Conservation (phyloP, 1,284 basidiomycete species). For the Pascua guehoae region DNA sequence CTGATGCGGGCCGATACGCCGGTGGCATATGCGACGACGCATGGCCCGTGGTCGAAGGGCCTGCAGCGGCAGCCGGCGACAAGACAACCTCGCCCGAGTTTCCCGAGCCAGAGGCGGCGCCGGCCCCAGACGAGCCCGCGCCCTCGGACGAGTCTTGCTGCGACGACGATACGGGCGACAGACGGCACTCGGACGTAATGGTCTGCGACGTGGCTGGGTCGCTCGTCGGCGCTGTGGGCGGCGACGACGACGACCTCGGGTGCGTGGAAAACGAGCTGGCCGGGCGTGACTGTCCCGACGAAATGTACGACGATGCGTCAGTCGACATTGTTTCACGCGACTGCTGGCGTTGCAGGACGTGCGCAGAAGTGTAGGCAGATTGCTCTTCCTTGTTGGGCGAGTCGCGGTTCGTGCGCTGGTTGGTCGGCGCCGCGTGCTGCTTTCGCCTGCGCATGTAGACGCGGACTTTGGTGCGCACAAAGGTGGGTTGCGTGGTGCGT, state of each 20-base stretch:
- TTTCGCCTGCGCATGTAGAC: slow-evolving; percentile 26
- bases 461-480: slow-evolving; percentile 35
- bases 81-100: not conserved
- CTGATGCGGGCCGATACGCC: slow-evolving; percentile 45
- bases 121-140: not conserved
- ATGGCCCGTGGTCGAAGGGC: not conserved
- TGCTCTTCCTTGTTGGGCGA: not conserved
- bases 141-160: not conserved
- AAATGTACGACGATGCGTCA: not conserved
- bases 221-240: not conserved
- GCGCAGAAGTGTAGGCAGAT: not conserved
- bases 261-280: not conserved
- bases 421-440: not conserved
- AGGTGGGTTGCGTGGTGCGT: slow-evolving; percentile 21
- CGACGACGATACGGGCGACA: not conserved
- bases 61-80: not conserved
- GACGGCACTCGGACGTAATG: not conserved
- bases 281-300: not conserved
- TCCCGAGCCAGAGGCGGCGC: too few relatives aligned
- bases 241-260: not conserved
- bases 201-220: slow-evolving; percentile 1
- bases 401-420: not conserved
- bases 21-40: slow-evolving; percentile 34
- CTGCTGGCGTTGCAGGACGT: not conserved
- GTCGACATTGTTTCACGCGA: too few relatives aligned